Evolutionary conservation across 805 yeast species (phyloP).

Genomic region (Blastobotrys terrestris): DNA sequence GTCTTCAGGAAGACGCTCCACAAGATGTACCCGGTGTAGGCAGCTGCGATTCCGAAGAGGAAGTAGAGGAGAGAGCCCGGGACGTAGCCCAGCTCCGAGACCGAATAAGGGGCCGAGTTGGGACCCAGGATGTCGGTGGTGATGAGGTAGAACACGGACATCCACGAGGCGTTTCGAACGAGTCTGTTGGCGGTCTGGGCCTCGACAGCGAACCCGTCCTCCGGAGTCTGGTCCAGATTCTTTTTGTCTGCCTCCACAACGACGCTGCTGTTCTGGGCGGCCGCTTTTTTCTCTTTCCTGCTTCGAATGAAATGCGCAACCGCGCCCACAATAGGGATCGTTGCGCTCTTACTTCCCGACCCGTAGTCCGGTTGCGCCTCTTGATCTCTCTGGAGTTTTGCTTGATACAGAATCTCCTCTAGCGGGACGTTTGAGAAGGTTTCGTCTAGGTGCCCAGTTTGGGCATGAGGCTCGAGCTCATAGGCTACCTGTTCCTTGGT

Average conservation of each 20-base stretch:
- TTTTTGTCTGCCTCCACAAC: not conserved
- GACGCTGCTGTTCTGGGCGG: not conserved
- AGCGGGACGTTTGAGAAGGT: conserved; percentile 13
- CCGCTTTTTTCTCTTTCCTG: conserved; percentile 5
- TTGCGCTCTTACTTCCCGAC: conserved; percentile 9
- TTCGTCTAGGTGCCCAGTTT: not conserved
- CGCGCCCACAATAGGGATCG: conserved; percentile 14
- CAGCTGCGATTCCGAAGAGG: conserved; percentile 38
- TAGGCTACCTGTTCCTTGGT: not conserved
- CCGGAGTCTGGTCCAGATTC: not conserved
- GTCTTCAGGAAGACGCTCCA: conserved; percentile 34
- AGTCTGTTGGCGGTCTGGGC: conserved; percentile 16
- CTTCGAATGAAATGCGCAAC: conserved; percentile 1
- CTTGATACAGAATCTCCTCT: conserved; percentile 21
- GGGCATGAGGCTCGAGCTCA: not conserved
- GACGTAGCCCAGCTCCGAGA: conserved; percentile 40
- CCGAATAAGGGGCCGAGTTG: conserved; percentile 41
- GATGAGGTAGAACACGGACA: conserved; percentile 38
- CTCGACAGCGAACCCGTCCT: conserved; percentile 2
- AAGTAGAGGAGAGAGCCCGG: conserved; percentile 40
- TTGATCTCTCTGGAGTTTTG: conserved; percentile 16
- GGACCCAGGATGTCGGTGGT: conserved; percentile 46
- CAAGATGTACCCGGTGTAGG: conserved; percentile 37
- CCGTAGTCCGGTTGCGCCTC: conserved; percentile 13
- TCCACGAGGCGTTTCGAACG: conserved; percentile 21